Evolutionary conservation across 1,284 basidiomycete species (phyloP).

Genomic region (Pholiota adiposa): DNA sequence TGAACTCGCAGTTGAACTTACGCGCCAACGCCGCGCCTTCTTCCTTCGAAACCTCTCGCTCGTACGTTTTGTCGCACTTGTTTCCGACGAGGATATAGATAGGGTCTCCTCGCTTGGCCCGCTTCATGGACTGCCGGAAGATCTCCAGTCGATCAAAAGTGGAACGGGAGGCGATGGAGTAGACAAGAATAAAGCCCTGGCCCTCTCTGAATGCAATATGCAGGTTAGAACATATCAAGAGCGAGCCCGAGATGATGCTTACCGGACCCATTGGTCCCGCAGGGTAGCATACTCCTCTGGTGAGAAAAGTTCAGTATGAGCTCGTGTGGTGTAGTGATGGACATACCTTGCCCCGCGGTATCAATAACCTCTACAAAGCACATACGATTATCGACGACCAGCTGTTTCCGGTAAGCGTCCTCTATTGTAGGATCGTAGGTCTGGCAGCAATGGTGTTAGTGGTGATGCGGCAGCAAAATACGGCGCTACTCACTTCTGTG

Average conservation of each 20-base stretch:
- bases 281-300: constrained; percentile 96
- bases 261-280: constrained; percentile 99
- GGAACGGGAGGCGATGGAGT: constrained; percentile 94
- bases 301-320: not conserved
- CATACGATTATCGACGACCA: constrained; percentile 90
- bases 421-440: constrained; percentile 94
- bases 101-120: constrained; percentile 89
- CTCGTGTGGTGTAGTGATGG: not conserved
- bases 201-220: constrained; percentile 73
- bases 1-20: constrained; percentile 91
- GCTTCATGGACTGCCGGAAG: constrained; percentile 93
- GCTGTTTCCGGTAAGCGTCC: constrained; percentile 92
- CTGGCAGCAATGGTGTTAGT: constrained; percentile 40
- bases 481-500: constrained; percentile 50
- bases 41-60: constrained; percentile 86
- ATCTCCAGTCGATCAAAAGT: constrained; percentile 95
- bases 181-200: constrained; percentile 98
- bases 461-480: constrained; percentile 17
- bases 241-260: constrained; percentile 35
- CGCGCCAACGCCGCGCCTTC: constrained; percentile 88
- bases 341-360: constrained; percentile 89
- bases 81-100: constrained; percentile 92
- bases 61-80: constrained; percentile 86
- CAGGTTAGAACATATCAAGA: constrained; percentile 3
- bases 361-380: constrained; percentile 94